Evolutionary conservation across 2,329 filamentous ascomycete species (phyloP).

Genomic region (Aureobasidium uvarum): DNA sequence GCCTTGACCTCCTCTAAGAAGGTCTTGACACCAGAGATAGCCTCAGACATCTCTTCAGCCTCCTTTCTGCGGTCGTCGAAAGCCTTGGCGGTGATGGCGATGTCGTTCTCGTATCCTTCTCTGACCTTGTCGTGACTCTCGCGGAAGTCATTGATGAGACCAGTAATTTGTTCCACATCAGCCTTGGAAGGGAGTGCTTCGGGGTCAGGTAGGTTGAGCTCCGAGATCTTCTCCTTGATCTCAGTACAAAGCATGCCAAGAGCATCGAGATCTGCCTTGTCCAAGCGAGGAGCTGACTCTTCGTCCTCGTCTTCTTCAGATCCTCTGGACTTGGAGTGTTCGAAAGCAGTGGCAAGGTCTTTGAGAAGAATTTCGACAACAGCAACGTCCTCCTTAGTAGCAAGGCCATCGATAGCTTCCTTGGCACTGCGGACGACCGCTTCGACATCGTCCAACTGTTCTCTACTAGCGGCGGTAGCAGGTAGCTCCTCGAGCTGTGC

Average conservation of each 20-base stretch:
- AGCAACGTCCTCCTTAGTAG: conserved; percentile 72
- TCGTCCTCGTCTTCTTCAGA: conserved; percentile 44
- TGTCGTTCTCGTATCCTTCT: conserved; percentile 70
- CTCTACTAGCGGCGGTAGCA: conserved; percentile 64
- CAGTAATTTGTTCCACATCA: conserved; percentile 65
- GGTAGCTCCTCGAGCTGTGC: conserved; percentile 79
- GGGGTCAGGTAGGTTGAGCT: conserved; percentile 68
- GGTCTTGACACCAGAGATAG: conserved; percentile 73
- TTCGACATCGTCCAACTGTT: conserved; percentile 62
- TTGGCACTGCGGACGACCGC: conserved; percentile 71
- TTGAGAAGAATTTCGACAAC: conserved; percentile 74
- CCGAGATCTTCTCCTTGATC: conserved; percentile 74
- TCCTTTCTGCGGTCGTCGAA: conserved; percentile 84
- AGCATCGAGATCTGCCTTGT: conserved; percentile 76
- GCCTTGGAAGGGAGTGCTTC: conserved; percentile 71
- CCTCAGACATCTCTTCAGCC: conserved; percentile 72
- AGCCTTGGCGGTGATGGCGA: conserved; percentile 71
- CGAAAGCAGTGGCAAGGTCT: conserved; percentile 71
- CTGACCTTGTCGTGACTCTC: conserved; percentile 65
- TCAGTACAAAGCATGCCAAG: conserved; percentile 81
- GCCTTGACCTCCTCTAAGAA: conserved; percentile 77
- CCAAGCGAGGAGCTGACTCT: conserved; percentile 54
- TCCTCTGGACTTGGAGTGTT: conserved; percentile 57
- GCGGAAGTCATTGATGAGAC: conserved; percentile 52
- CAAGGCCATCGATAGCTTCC: conserved; percentile 66